Conservation (phyloP, 345 rosid species). For the Abelmoschus esculentus region DNA sequence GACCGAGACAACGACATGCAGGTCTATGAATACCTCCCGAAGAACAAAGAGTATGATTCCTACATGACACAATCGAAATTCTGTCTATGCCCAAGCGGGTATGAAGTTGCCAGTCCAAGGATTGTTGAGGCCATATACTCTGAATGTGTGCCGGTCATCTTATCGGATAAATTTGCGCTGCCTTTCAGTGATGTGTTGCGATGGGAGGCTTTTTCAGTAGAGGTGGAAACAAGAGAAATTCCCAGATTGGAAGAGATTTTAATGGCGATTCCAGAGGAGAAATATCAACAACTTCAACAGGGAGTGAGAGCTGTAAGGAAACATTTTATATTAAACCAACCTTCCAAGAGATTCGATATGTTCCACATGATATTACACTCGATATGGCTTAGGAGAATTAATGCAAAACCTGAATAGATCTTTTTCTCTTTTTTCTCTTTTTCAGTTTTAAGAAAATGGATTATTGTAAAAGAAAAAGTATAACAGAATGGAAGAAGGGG, state of each 20-base stretch:
- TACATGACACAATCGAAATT: conserved; percentile 68
- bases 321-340: conserved; percentile 72
- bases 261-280: conserved; percentile 43
- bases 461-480: not conserved
- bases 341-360: conserved; percentile 62
- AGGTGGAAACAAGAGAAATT: conserved; percentile 52
- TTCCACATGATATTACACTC: conserved; percentile 86
- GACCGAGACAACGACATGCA: conserved; percentile 50
- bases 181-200: conserved; percentile 79
- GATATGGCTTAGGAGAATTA: conserved; percentile 80
- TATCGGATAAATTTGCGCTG: conserved; percentile 57
- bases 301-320: conserved; percentile 44
- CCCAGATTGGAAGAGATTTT: conserved; percentile 70
- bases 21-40: conserved; percentile 67
- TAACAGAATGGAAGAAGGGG: not conserved
- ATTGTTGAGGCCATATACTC: conserved; percentile 76
- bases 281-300: conserved; percentile 43
- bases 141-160: conserved; percentile 81
- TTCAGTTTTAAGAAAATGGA: too few relatives aligned
- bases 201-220: conserved; percentile 75
- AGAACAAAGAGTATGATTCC: conserved; percentile 46
- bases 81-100: conserved; percentile 89
- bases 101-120: conserved; percentile 93
- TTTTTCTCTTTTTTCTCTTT: too few relatives aligned
- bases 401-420: conserved; percentile 34